Percentiles rank a stretch among this genome's conserved stretches.
Evolutionary conservation across 1,139 yeast species (phyloP).

Genomic region (Sugiyamaella pinicola): DNA sequence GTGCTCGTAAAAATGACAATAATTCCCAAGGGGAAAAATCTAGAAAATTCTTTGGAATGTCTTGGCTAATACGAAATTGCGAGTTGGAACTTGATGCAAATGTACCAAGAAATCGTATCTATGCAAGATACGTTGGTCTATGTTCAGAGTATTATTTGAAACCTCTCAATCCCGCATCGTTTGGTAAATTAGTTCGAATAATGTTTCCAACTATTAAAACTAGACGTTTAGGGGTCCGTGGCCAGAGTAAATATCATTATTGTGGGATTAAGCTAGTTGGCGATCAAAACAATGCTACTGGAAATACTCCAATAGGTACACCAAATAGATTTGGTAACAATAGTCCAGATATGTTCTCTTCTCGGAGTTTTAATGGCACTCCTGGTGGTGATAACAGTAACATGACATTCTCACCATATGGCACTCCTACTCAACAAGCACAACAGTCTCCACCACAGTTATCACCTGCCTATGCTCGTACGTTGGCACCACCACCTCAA

Average conservation of each 20-base stretch:
- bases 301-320: slow-evolving; percentile 38
- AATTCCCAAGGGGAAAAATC: slow-evolving; percentile 57
- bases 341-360: slow-evolving; percentile 28
- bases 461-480: slow-evolving; percentile 4
- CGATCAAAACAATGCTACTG: slow-evolving; percentile 43
- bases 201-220: slow-evolving; percentile 77
- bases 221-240: slow-evolving; percentile 83
- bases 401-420: slow-evolving; percentile 16
- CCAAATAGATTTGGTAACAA: slow-evolving; percentile 31
- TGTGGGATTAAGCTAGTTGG: slow-evolving; percentile 75
- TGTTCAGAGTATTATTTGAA: slow-evolving; percentile 68
- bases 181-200: slow-evolving; percentile 79
- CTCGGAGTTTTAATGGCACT: slow-evolving; percentile 11
- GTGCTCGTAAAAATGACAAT: slow-evolving; percentile 52
- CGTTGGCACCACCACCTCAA: slow-evolving; percentile 10
- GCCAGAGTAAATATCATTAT: slow-evolving; percentile 87
- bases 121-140: slow-evolving; percentile 73
- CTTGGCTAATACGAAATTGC: slow-evolving; percentile 75
- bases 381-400: slow-evolving; percentile 3
- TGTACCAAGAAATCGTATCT: slow-evolving; percentile 80
- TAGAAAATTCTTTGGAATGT: slow-evolving; percentile 78
- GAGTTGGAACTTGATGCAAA: slow-evolving; percentile 66
- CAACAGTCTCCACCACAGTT: slow-evolving; percentile 11
- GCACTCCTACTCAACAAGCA: slow-evolving; percentile 12
- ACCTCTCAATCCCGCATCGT: slow-evolving; percentile 83